These are phyloP conservation scores for Gossypioides kirkii DNA, from an alignment of 345 rosid species.

Conservation along the genomic window DNA sequence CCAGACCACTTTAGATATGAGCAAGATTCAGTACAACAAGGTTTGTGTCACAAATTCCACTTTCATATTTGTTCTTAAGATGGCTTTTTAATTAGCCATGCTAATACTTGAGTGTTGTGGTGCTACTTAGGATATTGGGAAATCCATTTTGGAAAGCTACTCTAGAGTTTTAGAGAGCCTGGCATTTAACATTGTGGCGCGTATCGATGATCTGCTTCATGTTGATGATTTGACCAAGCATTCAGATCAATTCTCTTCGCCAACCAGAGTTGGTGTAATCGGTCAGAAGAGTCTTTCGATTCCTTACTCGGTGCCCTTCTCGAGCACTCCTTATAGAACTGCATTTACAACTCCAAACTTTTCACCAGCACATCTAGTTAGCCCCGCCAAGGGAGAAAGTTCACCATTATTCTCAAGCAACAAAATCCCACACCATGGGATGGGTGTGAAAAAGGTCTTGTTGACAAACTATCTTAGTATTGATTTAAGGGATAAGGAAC, in stretches of 20 bases:
- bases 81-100: background rate
- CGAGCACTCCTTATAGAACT: conserved; percentile 52
- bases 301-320: conserved; percentile 40
- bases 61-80: background rate
- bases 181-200: conserved; percentile 84
- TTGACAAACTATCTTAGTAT: conserved; percentile 59
- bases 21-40: conserved; percentile 95
- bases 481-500: conserved; percentile 47
- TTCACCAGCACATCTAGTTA: conserved; percentile 48
- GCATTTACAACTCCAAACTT: conserved; percentile 69
- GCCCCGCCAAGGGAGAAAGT: conserved; percentile 52
- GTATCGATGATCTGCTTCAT: conserved; percentile 81
- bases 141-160: conserved; percentile 91
- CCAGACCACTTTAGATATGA: conserved; percentile 88
- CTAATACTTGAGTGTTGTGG: background rate
- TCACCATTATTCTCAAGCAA: conserved; percentile 43
- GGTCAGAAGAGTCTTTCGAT: conserved; percentile 44
- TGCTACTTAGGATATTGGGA: conserved; percentile 71
- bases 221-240: conserved; percentile 81
- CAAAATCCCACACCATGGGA: conserved; percentile 49
- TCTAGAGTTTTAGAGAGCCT: conserved; percentile 90
- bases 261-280: conserved; percentile 48
- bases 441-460: conserved; percentile 52
- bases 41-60: conserved; percentile 21
- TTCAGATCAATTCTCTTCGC: conserved; percentile 50